phyloP scores from a whole-genome alignment of 1,139 yeast genomes.

The Pneumocystis canis region DNA sequence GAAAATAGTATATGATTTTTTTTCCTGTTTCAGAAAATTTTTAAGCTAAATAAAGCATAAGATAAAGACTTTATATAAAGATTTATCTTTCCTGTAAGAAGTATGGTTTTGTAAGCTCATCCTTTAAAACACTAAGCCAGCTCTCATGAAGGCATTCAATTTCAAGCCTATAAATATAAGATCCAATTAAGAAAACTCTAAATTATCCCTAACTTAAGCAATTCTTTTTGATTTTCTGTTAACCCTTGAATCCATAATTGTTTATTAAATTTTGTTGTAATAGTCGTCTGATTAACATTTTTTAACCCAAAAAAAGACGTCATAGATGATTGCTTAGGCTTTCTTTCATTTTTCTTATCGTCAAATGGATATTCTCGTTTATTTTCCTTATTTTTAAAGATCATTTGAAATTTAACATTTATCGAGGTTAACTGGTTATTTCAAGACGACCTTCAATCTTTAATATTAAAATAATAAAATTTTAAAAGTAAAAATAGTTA shows the following conservation, averaged over 20 bases:
- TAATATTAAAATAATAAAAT: too few relatives aligned
- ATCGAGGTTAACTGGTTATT: background rate
- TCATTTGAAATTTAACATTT: background rate
- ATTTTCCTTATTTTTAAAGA: background rate
- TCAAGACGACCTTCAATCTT: background rate
- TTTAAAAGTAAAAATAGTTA: background rate
- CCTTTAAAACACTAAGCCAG: constrained; percentile 59
- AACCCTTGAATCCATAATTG: constrained; percentile 40
- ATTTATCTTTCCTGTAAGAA: constrained; percentile 27
- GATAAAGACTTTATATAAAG: background rate
- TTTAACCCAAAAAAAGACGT: background rate
- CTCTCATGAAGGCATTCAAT: constrained; percentile 52
- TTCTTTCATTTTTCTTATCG: background rate
- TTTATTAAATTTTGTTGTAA: constrained; percentile 32
- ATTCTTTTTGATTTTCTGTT: constrained; percentile 35
- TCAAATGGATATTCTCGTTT: background rate
- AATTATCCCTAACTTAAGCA: constrained; percentile 30
- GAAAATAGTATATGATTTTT: constrained; percentile 37
- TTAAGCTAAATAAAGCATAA: constrained; percentile 39
- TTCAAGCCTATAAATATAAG: constrained; percentile 35
- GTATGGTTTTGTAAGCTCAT: constrained; percentile 72
- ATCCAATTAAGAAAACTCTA: background rate
- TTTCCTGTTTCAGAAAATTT: constrained; percentile 34
- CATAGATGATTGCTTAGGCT: background rate
- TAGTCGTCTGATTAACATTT: background rate